Evolutionary conservation across 805 yeast species (phyloP).

Genomic region (Monosporozyma solicola): DNA sequence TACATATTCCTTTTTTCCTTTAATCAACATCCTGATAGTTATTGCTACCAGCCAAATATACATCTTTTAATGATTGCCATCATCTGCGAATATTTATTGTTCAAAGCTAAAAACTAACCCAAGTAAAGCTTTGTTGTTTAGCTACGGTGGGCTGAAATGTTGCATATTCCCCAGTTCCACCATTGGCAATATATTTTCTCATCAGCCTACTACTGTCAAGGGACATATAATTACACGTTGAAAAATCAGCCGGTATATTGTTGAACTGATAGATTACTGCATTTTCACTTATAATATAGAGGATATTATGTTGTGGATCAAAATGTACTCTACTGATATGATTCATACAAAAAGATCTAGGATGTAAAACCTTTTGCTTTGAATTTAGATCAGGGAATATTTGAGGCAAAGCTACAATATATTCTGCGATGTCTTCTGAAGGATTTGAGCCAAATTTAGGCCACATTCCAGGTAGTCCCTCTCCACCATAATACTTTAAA

Average conservation of each 20-base stretch:
- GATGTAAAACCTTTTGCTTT: neutral
- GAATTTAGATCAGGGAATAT: neutral
- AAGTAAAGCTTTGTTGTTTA: neutral
- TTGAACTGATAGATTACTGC: neutral
- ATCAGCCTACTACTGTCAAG: neutral
- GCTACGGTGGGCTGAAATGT: neutral
- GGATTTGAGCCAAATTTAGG: neutral
- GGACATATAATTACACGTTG: neutral
- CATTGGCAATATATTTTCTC: neutral
- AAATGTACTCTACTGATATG: neutral
- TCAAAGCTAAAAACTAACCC: neutral
- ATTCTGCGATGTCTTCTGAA: neutral
- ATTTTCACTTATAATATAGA: neutral
- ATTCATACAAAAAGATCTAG: neutral
- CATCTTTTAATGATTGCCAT: too few relatives aligned
- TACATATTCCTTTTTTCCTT: too few relatives aligned
- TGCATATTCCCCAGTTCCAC: neutral
- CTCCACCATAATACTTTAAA: neutral
- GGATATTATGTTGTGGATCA: neutral
- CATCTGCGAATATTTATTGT: too few relatives aligned
- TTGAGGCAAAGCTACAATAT: neutral
- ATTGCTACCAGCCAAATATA: too few relatives aligned
- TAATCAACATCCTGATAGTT: too few relatives aligned
- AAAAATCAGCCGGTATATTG: neutral
- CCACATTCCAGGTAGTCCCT: neutral